Percentiles rank a stretch among this genome's conserved stretches.
Conservation (phyloP, 2,329 filamentous ascomycete species). For the Bipolaris oryzae region DNA sequence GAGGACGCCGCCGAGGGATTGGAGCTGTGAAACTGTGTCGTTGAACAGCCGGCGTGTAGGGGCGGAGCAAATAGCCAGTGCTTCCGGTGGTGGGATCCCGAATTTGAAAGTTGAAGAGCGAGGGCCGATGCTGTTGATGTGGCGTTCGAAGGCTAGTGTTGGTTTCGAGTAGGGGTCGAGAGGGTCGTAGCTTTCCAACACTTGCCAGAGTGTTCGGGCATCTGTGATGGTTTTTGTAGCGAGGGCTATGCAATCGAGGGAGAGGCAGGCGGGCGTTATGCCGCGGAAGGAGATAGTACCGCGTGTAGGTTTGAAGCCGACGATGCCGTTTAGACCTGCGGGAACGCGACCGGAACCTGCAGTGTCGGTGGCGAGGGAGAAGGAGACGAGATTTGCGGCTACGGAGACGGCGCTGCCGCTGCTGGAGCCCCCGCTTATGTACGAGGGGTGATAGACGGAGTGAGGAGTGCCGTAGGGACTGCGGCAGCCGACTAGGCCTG, state of each 20-base stretch:
- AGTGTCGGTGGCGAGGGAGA: constrained; percentile 64
- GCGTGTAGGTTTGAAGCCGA: constrained; percentile 59
- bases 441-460: constrained; percentile 58
- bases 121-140: constrained; percentile 42
- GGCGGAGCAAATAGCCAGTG: constrained; percentile 52
- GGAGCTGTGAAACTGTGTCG: constrained; percentile 33
- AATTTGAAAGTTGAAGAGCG: constrained; percentile 54
- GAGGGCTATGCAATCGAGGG: constrained; percentile 64
- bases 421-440: constrained; percentile 63
- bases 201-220: constrained; percentile 57
- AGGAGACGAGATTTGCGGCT: constrained; percentile 59
- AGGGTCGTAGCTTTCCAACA: constrained; percentile 54
- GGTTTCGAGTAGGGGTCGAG: constrained; percentile 60
- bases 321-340: constrained; percentile 60
- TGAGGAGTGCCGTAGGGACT: constrained; percentile 64
- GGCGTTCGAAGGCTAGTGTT: constrained; percentile 41
- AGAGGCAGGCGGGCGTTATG: constrained; percentile 62
- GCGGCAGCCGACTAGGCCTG: constrained; percentile 64
- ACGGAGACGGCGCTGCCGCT: constrained; percentile 63
- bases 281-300: constrained; percentile 58
- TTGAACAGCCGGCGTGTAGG: constrained; percentile 48
- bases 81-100: constrained; percentile 55
- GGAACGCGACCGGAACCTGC: constrained; percentile 61
- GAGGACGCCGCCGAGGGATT: constrained; percentile 37
- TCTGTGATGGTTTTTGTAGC: constrained; percentile 58